Conservation (phyloP, 2,329 filamentous ascomycete genomes). For the Aspergillus pseudonomiae region DNA sequence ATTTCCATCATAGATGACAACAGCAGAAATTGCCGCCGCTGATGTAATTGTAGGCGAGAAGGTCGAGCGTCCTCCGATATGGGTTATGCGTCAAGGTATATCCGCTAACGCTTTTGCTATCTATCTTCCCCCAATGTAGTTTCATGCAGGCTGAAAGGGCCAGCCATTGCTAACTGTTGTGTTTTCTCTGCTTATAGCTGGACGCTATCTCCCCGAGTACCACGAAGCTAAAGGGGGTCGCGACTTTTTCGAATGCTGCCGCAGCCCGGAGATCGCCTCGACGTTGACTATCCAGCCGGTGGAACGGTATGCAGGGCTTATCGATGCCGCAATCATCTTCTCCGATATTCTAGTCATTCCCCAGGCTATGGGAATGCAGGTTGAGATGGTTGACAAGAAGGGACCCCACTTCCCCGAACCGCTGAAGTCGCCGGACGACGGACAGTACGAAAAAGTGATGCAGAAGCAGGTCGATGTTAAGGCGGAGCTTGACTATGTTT, state of each 20-base stretch:
- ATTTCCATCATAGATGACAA: slow-evolving; percentile 19
- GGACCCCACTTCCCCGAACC: slow-evolving; percentile 92
- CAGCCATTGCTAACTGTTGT: neutral
- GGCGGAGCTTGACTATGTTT: slow-evolving; percentile 87
- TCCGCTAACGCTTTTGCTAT: neutral
- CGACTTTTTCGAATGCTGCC: slow-evolving; percentile 98
- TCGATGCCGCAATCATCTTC: slow-evolving; percentile 98
- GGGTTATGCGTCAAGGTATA: slow-evolving; percentile 98
- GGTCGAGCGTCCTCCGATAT: slow-evolving; percentile 91
- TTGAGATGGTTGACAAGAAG: slow-evolving; percentile 97
- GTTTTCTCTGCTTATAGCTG: slow-evolving; percentile 62
- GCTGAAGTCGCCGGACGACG: slow-evolving; percentile 75
- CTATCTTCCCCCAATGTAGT: too few relatives aligned
- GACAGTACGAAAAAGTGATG: slow-evolving; percentile 79
- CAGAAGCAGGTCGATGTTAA: slow-evolving; percentile 79
- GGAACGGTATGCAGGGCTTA: slow-evolving; percentile 83
- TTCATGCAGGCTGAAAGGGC: neutral
- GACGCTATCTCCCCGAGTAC: slow-evolving; percentile 96
- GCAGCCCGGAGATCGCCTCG: slow-evolving; percentile 87
- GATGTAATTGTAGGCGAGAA: slow-evolving; percentile 67
- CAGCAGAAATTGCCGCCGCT: slow-evolving; percentile 9
- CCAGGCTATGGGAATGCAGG: slow-evolving; percentile 97
- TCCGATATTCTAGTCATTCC: slow-evolving; percentile 97
- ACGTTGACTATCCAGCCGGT: slow-evolving; percentile 93
- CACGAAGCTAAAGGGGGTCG: slow-evolving; percentile 87